Evolutionary conservation across 306 rosid species (phyloP).

Genomic region (Gleditsia sinensis): DNA sequence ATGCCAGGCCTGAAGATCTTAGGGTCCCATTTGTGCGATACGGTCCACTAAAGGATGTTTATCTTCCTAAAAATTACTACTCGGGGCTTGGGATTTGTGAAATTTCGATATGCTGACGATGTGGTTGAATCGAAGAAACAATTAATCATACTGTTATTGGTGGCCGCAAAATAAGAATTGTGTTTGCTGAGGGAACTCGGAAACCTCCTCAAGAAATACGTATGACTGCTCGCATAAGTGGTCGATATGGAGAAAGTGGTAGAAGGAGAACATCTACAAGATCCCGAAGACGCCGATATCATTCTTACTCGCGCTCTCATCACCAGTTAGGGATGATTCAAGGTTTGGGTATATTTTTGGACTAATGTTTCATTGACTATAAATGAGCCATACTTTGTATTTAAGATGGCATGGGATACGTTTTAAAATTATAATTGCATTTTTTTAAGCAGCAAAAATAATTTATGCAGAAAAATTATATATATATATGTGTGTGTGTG

Average conservation of each 20-base stretch:
- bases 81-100: no score
- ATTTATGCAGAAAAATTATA: no score
- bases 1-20: conserved; percentile 64
- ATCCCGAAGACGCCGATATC: conserved; percentile 55
- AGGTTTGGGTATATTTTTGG: no score
- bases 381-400: not conserved
- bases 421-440: no score
- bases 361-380: no score
- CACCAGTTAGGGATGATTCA: conserved; percentile 54
- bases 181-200: conserved; percentile 69
- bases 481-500: no score
- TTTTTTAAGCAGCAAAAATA: no score
- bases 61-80: no score
- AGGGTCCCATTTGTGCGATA: conserved; percentile 63
- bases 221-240: conserved; percentile 42
- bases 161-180: conserved; percentile 70
- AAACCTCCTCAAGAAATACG: conserved; percentile 74
- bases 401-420: not conserved
- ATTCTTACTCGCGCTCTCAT: conserved; percentile 53
- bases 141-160: conserved; percentile 62
- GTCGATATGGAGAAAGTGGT: conserved; percentile 49
- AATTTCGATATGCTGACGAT: conserved; percentile 53
- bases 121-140: conserved; percentile 67
- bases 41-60: no score
- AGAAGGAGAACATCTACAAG: conserved; percentile 57